Evolutionary conservation across 345 rosid species (phyloP).

Genomic region (Sonneratia alba): DNA sequence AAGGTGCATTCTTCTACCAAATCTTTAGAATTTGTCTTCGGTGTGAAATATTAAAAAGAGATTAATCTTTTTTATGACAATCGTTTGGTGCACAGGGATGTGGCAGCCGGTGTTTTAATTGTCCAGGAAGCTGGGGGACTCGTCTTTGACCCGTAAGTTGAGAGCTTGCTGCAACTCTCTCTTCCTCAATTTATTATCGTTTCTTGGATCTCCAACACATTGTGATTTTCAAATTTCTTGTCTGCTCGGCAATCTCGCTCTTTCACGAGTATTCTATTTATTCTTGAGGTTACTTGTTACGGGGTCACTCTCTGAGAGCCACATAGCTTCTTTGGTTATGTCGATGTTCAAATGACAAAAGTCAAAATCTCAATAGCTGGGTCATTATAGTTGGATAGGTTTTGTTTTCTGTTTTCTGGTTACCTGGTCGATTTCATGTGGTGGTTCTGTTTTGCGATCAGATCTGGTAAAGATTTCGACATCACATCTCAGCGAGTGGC

Average conservation of each 20-base stretch:
- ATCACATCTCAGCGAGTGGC: slow-evolving; percentile 75
- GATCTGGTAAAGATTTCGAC: slow-evolving; percentile 81
- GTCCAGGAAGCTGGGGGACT: slow-evolving; percentile 92
- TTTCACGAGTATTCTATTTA: too few species aligned
- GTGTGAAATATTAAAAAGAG: neutral
- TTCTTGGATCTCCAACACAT: too few species aligned
- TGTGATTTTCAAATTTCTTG: neutral
- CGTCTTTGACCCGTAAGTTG: slow-evolving; percentile 85
- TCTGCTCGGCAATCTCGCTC: neutral
- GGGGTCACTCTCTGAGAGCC: neutral
- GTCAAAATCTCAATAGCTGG: too few species aligned
- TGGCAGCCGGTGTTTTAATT: slow-evolving; percentile 79
- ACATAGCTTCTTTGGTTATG: too few species aligned
- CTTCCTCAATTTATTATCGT: neutral
- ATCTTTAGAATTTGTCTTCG: neutral
- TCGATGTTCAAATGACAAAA: too few species aligned
- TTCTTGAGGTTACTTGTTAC: too few species aligned
- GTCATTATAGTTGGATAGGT: neutral
- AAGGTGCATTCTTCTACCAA: too few species aligned
- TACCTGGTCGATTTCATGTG: neutral
- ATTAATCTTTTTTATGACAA: neutral
- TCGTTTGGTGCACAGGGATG: slow-evolving; percentile 52
- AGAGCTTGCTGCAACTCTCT: neutral
- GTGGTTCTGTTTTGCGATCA: slow-evolving; percentile 20
- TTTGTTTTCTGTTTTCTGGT: neutral